Evolutionary conservation across 495 filamentous ascomycete genomes (phyloP).

Genomic region (Penicillium antarcticum): DNA sequence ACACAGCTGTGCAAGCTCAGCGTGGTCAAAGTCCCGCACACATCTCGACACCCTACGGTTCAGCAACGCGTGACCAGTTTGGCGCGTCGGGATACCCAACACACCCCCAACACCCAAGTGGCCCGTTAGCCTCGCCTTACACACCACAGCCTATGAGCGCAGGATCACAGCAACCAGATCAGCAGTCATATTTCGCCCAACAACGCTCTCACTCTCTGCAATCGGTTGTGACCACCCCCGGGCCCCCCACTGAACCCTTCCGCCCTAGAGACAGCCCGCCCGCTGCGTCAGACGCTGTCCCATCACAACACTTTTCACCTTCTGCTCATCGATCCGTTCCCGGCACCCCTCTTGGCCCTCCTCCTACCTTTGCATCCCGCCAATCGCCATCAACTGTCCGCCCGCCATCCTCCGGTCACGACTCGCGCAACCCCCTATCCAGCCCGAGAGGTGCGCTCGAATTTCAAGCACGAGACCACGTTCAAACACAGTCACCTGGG

Average conservation of each 20-base stretch:
- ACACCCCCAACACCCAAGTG: conserved; percentile 28
- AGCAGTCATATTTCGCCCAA: conserved; percentile 40
- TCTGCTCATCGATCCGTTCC: conserved; percentile 42
- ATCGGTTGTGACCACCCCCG: conserved; percentile 39
- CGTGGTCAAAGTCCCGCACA: conserved; percentile 36
- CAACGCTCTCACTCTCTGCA: conserved; percentile 49
- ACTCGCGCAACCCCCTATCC: conserved; percentile 33
- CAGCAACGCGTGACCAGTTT: conserved; percentile 34
- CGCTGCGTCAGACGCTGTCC: conserved; percentile 32
- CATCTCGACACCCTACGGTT: conserved; percentile 31
- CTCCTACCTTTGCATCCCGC: conserved; percentile 30
- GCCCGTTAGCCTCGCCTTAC: conserved; percentile 32
- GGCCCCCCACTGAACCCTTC: conserved; percentile 32
- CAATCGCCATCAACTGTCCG: conserved; percentile 34
- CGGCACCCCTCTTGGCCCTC: conserved; percentile 47
- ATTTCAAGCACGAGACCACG: conserved; percentile 19
- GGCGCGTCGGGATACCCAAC: conserved; percentile 31
- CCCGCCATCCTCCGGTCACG: conserved; percentile 33
- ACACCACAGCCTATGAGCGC: conserved; percentile 30
- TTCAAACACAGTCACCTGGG: conserved; percentile 27
- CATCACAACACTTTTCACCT: conserved; percentile 39
- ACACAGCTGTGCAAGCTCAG: conserved; percentile 30
- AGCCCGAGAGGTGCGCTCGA: conserved; percentile 35
- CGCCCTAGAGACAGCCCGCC: conserved; percentile 42
- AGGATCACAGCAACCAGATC: conserved; percentile 28